Percentiles rank a stretch among this genome's conserved stretches.
Conservation (phyloP, 148 eudicot genomes). For the Amaranthus cruentus region DNA sequence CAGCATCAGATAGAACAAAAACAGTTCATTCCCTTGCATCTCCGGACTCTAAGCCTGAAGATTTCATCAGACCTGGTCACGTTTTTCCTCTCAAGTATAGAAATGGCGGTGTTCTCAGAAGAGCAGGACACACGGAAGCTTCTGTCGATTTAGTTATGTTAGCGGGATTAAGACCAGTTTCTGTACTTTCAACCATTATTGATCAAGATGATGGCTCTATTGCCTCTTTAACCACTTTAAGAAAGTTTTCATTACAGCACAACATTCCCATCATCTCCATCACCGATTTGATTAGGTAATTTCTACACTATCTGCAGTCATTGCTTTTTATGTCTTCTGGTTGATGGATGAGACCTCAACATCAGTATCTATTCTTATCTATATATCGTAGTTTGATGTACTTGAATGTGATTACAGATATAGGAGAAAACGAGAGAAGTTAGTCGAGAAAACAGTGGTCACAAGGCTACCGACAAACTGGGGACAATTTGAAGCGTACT, state of each 20-base stretch:
- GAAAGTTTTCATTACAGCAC: slow-evolving; percentile 47
- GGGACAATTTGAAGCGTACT: slow-evolving; percentile 72
- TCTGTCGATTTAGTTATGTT: slow-evolving; percentile 73
- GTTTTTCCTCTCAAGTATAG: slow-evolving; percentile 89
- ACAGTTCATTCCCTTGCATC: slow-evolving; percentile 72
- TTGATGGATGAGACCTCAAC: not conserved
- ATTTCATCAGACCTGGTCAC: slow-evolving; percentile 85
- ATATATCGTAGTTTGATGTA: slow-evolving; percentile 1
- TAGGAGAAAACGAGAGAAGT: slow-evolving; percentile 75
- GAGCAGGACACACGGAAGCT: slow-evolving; percentile 95
- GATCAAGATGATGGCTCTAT: slow-evolving; percentile 72
- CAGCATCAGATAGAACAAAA: slow-evolving; percentile 85
- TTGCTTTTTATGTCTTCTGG: not conserved
- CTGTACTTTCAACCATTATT: slow-evolving; percentile 64
- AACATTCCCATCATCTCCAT: slow-evolving; percentile 68
- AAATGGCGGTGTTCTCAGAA: slow-evolving; percentile 74
- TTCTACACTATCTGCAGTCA: not conserved
- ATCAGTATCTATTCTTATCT: not conserved
- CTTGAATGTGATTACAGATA: slow-evolving; percentile 42
- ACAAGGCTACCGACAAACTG: slow-evolving; percentile 71
- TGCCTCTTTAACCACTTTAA: slow-evolving; percentile 48
- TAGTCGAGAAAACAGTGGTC: slow-evolving; percentile 66
- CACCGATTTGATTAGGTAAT: slow-evolving; percentile 83
- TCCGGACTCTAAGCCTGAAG: slow-evolving; percentile 55
- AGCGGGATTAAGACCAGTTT: slow-evolving; percentile 72